These are phyloP conservation scores for Waltiozyma sp. DNA, from an alignment of 1,139 yeast genomes.

Conservation along the genomic window DNA sequence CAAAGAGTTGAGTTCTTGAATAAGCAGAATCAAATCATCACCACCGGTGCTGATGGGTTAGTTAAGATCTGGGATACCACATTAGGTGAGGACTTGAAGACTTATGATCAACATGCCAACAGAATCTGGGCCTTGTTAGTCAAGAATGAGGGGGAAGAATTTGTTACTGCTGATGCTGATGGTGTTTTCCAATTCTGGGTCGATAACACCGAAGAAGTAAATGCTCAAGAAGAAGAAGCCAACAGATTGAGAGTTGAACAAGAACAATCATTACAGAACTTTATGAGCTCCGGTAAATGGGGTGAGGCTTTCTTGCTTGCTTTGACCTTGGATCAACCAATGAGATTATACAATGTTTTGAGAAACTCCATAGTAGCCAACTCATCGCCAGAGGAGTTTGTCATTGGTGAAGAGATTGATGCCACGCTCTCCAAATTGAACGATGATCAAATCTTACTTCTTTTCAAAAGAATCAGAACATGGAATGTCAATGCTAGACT, in stretches of 20 bases:
- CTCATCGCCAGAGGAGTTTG: slow-evolving; percentile 30
- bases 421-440: slow-evolving; percentile 46
- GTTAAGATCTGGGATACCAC: slow-evolving; percentile 81
- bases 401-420: slow-evolving; percentile 49
- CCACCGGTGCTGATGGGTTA: slow-evolving; percentile 92
- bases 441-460: slow-evolving; percentile 44
- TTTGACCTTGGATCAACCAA: slow-evolving; percentile 74
- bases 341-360: slow-evolving; percentile 66
- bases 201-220: slow-evolving; percentile 70
- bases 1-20: slow-evolving; percentile 69
- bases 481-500: slow-evolving; percentile 91
- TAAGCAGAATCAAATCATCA: slow-evolving; percentile 56
- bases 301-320: slow-evolving; percentile 81
- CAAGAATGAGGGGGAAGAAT: slow-evolving; percentile 52
- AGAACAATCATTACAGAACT: slow-evolving; percentile 76
- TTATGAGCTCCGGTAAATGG: slow-evolving; percentile 67
- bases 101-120: slow-evolving; percentile 86
- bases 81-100: slow-evolving; percentile 67
- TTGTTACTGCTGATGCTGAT: slow-evolving; percentile 90
- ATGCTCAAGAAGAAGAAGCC: slow-evolving; percentile 35
- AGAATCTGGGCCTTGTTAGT: slow-evolving; percentile 85
- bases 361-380: slow-evolving; percentile 35
- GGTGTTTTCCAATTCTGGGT: slow-evolving; percentile 84
- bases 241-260: slow-evolving; percentile 61
- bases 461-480: slow-evolving; percentile 72